Evolutionary conservation across 2,329 filamentous ascomycete genomes (phyloP).

Genomic region (Ciborinia camelliae): DNA sequence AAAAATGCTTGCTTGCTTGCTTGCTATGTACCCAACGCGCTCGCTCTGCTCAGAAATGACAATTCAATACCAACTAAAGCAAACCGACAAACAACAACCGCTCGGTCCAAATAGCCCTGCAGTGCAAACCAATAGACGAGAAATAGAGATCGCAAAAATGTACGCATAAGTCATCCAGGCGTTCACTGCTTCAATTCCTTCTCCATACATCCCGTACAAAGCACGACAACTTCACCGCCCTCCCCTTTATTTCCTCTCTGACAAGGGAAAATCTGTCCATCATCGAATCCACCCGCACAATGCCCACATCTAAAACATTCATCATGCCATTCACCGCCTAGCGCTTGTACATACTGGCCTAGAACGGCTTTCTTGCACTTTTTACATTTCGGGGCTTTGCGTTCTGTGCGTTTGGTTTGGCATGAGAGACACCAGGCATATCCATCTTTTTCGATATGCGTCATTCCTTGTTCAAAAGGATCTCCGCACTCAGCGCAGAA

Average conservation of each 20-base stretch:
- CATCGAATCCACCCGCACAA: slow-evolving; percentile 58
- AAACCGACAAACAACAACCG: neutral
- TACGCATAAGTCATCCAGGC: slow-evolving; percentile 1
- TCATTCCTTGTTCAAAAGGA: slow-evolving; percentile 72
- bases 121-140: slow-evolving; percentile 6
- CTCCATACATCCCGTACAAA: slow-evolving; percentile 60
- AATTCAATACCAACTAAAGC: neutral
- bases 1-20: slow-evolving; percentile 8
- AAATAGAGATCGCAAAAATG: neutral
- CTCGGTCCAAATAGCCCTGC: neutral
- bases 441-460: slow-evolving; percentile 87
- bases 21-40: neutral
- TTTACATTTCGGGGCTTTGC: slow-evolving; percentile 82
- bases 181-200: slow-evolving; percentile 52
- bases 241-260: slow-evolving; percentile 42
- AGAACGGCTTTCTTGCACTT: slow-evolving; percentile 82
- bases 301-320: slow-evolving; percentile 79
- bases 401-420: slow-evolving; percentile 86
- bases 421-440: slow-evolving; percentile 96
- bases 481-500: slow-evolving; percentile 99
- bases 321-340: slow-evolving; percentile 92
- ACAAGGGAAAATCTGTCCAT: slow-evolving; percentile 60
- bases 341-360: slow-evolving; percentile 82
- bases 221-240: slow-evolving; percentile 49
- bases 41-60: slow-evolving; percentile 1